Percentiles rank a stretch among this genome's conserved stretches.
These are phyloP conservation scores for Pichia sp. DNA, from an alignment of 1,139 yeast genomes.

Conservation along the genomic window DNA sequence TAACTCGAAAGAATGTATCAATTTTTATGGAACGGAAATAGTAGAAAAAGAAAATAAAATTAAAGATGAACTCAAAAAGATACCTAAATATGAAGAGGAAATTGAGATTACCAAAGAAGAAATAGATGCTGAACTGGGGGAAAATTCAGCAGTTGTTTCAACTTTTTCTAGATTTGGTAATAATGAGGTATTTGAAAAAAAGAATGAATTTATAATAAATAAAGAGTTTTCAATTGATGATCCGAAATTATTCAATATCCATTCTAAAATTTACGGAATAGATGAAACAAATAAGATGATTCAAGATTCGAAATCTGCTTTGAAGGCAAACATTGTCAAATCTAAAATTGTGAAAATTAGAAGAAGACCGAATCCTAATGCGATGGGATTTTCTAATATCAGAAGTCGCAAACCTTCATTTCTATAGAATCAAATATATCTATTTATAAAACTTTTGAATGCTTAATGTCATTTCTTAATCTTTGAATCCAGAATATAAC, in stretches of 20 bases:
- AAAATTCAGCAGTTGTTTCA: too few relatives aligned
- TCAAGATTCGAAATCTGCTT: conserved; percentile 10
- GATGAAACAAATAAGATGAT: conserved; percentile 17
- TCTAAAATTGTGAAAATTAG: conserved; percentile 25
- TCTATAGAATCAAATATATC: conserved; percentile 8
- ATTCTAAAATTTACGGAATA: conserved; percentile 18
- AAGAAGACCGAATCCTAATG: conserved; percentile 38
- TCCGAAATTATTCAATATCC: conserved; percentile 15
- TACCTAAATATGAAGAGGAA: conserved; percentile 2
- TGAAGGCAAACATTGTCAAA: conserved; percentile 10
- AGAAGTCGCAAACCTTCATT: conserved; percentile 35
- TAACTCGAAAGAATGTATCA: not conserved
- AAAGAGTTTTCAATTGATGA: conserved; percentile 20
- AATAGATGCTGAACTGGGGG: not conserved
- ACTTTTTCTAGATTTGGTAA: conserved; percentile 1
- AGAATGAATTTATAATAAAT: conserved; percentile 21
- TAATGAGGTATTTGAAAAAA: conserved; percentile 4
- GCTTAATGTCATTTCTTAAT: conserved; percentile 47
- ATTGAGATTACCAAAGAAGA: conserved; percentile 3
- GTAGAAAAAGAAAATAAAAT: not conserved
- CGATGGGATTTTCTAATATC: conserved; percentile 34
- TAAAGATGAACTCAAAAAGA: not conserved
- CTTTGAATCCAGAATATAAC: conserved; percentile 36
- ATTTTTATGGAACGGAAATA: not conserved
- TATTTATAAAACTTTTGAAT: conserved; percentile 40